These are phyloP conservation scores for Volutella citrinella DNA, from an alignment of 2,329 filamentous ascomycete species.

Conservation along the genomic window DNA sequence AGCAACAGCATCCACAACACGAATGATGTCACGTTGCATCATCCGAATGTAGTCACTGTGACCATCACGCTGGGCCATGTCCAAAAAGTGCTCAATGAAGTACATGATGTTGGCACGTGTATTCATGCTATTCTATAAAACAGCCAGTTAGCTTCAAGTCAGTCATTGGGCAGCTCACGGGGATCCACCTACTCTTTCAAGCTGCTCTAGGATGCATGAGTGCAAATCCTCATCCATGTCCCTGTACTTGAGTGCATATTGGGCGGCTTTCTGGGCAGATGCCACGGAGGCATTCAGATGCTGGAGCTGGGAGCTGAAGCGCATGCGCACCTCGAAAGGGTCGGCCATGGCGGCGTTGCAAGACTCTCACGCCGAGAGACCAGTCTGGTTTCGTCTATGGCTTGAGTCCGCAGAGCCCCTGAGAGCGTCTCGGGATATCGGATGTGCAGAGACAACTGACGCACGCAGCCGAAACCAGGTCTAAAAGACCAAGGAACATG, in stretches of 20 bases:
- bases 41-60: constrained; percentile 84
- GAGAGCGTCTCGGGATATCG: constrained; percentile 11
- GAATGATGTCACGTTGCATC: constrained; percentile 90
- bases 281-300: constrained; percentile 88
- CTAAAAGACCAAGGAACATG: constrained; percentile 13
- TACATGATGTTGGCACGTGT: constrained; percentile 98
- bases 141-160: constrained; percentile 8
- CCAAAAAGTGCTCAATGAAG: constrained; percentile 93
- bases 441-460: constrained; percentile 10
- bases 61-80: constrained; percentile 73
- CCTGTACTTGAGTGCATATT: constrained; percentile 89
- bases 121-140: constrained; percentile 81
- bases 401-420: too few species aligned
- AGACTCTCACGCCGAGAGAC: background rate
- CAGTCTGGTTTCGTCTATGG: background rate
- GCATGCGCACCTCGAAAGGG: constrained; percentile 97
- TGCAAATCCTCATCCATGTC: constrained; percentile 97
- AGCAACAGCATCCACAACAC: constrained; percentile 88
- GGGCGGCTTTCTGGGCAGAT: constrained; percentile 86
- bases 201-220: constrained; percentile 93
- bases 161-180: constrained; percentile 1
- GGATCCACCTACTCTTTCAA: constrained; percentile 63
- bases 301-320: constrained; percentile 86
- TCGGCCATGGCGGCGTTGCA: constrained; percentile 56
- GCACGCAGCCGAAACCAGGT: constrained; percentile 14